Evolutionary conservation across 2,329 filamentous ascomycete genomes (phyloP), one percentile per base, ranked within the genome.

Genomic region (Triangularia verruculosa): DNA sequence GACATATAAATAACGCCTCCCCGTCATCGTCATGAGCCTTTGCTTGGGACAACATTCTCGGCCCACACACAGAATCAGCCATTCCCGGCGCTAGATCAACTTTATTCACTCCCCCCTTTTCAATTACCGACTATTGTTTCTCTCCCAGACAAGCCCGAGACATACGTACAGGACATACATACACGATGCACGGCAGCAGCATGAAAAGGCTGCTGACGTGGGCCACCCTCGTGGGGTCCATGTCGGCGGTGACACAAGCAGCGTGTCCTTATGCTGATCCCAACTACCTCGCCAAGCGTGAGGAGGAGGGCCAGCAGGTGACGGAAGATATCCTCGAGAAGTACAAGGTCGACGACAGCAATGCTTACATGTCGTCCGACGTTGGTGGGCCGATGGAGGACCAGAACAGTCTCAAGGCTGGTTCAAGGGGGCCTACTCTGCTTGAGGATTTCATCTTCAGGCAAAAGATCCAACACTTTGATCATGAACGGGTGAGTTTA

Each of bases 391-490:
- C 88, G 0, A 87, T 92, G 47, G 79, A 80, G 55, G 89, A 92
- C 28, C 87, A 89, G 70, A 79, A 83, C 66, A 89, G 86, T 69
- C 76, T 92, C 39, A 88, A 82, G 69, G 88, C 83, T n/a, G 89
- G 89, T 2, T 80, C 83, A 7, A 80, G 88, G 53, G 89, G 89
- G 1, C 83, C 89, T 1, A 88, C 87, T 0, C 77, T 92, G 20
- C 77, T 92, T 0, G 89, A 92, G 70, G 89, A 92, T 72, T 90
- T 89, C 58, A 86, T 89, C 67, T 88, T 90, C 72, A 82, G 89
- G 30, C 88, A 92, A 70, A 91, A 90, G 77, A 88, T 90, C 51
- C 85, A 86, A 56, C 85, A 83, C 61, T 90, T 91, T 69, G 88
- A 91, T 63, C 88, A 91, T 69, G 89, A 91, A 71, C 79, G 89